Conservation (phyloP, 2,329 filamentous ascomycete species). For the Trichoderma aggressivum region DNA sequence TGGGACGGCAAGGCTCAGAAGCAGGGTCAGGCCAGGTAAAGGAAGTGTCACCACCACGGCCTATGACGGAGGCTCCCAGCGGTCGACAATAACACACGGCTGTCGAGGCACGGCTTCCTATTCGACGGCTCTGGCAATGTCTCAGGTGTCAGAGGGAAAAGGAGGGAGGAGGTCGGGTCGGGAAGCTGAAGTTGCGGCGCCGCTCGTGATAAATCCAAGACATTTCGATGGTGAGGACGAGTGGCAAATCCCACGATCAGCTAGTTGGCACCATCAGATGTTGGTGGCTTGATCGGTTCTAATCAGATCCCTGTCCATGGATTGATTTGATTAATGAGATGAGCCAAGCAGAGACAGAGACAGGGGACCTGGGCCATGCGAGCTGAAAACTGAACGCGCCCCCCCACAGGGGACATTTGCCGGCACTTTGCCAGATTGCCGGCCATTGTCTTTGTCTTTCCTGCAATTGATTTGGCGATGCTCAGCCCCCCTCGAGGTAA, state of each 20-base stretch:
- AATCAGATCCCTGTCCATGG: constrained; percentile 3
- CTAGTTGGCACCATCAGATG: constrained; percentile 7
- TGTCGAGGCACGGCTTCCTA: background rate
- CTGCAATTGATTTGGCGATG: background rate
- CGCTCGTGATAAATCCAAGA: constrained; percentile 11
- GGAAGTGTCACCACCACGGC: constrained; percentile 1
- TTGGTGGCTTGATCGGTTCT: constrained; percentile 13
- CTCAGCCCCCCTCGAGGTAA: background rate
- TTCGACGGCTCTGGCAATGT: background rate
- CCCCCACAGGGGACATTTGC: constrained; percentile 8
- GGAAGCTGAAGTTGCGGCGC: background rate
- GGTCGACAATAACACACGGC: constrained; percentile 3
- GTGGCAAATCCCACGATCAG: constrained; percentile 7
- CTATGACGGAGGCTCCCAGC: background rate
- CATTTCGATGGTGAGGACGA: constrained; percentile 11
- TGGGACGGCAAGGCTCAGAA: background rate
- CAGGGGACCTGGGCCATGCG: background rate
- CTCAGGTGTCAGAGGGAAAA: background rate
- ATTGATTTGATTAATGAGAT: constrained; percentile 2
- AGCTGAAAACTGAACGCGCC: constrained; percentile 1
- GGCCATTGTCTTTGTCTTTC: constrained; percentile 3
- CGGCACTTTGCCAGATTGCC: constrained; percentile 2
- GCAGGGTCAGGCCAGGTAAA: constrained; percentile 7
- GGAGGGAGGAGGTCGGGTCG: background rate
- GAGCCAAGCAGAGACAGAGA: constrained; percentile 3